Base-by-base conservation (phyloP, 495 filamentous ascomycete genomes). In the Tuber magnatum region DNA sequence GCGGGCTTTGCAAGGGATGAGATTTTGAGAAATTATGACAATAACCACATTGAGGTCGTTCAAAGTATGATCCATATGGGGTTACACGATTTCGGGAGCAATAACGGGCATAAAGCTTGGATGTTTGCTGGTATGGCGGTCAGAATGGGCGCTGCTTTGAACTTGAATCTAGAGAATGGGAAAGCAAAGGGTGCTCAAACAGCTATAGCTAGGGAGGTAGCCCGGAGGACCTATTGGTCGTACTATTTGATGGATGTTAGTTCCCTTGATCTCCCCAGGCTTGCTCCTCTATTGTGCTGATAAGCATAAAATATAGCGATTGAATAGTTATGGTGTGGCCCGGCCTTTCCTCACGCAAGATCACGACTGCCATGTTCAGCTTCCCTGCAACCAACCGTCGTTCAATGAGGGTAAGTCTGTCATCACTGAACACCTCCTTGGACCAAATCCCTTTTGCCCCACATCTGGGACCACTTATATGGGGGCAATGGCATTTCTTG, bases 81-180 rank as follows among this genome's bases (percentile, higher is more conserved):
- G 28, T 51, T 83, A 28, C 81, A 83, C 65, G 81, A 83, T 74
- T 83, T 83, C 69, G 81, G 81, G 44, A 81, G 74, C 24, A 79
- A 68, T 42, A 81, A 83, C 35, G 81, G 81, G 6, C 72, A 82
- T 68, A 83, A 82, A 38, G 81, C 81, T 28, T 83, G 81, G 81
- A 83, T 83, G 81, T 83, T 83, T 81, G 80, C 79, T 46, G 81
- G 81, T 46, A 83, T 83, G 81, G 81, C 81, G 7, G 76, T 83
- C 39, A 79, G 81, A 56, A 80, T 83, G 81, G 81, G 81, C 20
- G 70, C 81, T n/a, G 81, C 81, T 51, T 35, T 83, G 51, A 82
- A 83, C 71, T 51, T 83, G 48, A 82, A 83, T 69, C 68, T 83
- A 72, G 81, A 82, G 69, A 81, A 79, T 48, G 77, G 77, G 28